These are phyloP conservation scores for Colletotrichum orbiculare DNA, from an alignment of 2,329 filamentous ascomycete species.

Conservation along the genomic window DNA sequence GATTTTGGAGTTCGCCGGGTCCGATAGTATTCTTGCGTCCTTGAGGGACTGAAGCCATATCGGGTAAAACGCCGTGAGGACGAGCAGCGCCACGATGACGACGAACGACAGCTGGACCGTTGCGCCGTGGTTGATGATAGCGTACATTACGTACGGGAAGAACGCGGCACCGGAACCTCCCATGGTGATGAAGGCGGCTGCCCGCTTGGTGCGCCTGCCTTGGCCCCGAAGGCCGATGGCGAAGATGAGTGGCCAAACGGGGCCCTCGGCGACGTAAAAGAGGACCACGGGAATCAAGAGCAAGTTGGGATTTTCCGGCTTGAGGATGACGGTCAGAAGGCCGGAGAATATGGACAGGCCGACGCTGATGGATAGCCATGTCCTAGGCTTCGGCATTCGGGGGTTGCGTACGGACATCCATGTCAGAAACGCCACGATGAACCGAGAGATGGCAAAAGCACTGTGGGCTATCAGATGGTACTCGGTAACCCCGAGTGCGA, in stretches of 20 bases:
- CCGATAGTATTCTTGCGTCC: slow-evolving; percentile 60
- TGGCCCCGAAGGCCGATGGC: slow-evolving; percentile 83
- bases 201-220: slow-evolving; percentile 82
- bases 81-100: slow-evolving; percentile 67
- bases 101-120: slow-evolving; percentile 73
- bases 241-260: slow-evolving; percentile 85
- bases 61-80: slow-evolving; percentile 59
- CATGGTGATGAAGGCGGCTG: slow-evolving; percentile 81
- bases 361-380: slow-evolving; percentile 74
- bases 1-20: slow-evolving; percentile 41
- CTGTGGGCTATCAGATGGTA: slow-evolving; percentile 79
- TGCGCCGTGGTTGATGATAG: slow-evolving; percentile 68
- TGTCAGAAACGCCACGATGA: slow-evolving; percentile 73
- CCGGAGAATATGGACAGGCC: slow-evolving; percentile 69
- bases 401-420: slow-evolving; percentile 61
- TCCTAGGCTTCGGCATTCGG: slow-evolving; percentile 72
- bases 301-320: slow-evolving; percentile 57
- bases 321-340: slow-evolving; percentile 59
- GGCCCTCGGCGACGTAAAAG: slow-evolving; percentile 84
- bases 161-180: slow-evolving; percentile 78
- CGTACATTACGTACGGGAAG: slow-evolving; percentile 80
- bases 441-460: slow-evolving; percentile 79
- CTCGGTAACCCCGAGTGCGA: slow-evolving; percentile 67
- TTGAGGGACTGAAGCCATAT: slow-evolving; percentile 58
- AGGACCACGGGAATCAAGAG: slow-evolving; percentile 72